Base-by-base conservation (phyloP, 495 filamentous ascomycete species). In the Penicillium dipodomyicola region DNA sequence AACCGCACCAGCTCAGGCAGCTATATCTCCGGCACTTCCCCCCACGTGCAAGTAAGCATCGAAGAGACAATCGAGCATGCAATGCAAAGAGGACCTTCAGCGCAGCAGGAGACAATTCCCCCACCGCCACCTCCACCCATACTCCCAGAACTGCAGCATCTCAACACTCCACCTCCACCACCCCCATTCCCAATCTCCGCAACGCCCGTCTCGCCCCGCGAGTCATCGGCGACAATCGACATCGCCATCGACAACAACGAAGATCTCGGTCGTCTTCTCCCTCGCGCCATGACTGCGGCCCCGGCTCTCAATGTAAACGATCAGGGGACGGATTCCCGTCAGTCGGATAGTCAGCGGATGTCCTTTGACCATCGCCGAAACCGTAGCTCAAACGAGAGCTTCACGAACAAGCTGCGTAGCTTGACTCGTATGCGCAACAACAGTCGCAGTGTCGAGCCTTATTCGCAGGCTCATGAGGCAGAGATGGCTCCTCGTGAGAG, bases 121-220 rank as follows among this genome's bases (percentile, higher is more conserved):
- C 84, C 84, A 1, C 87, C 77, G 29, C 80, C 81, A 59, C 80
- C 65, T 41, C 85, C 87, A 11, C 84, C 85, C 11, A 81, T 96
- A 30, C 77, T 96, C 39, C 85, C 86, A 49, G 88, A 96, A 60
- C 82, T 96, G n/a, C 88, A 91, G 65, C 91, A 96, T 71, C 81
- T 96, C 9, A 84, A 85, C 27, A 76, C 88, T 3, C 86, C 86
- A 1, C 88, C 80, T 37, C 82, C 83, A 49, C 82, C 71, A 50
- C 86, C 80, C 59, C 80, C 72, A 37, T 73, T 69, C 27, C 65
- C 62, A 35, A 57, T 68, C 17, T 49, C 63, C 2, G 57, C 61
- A 19, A 56, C 47, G 23, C 55, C 62, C 27, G 58, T 64, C 22
- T 76, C 77, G 4, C 78, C 77, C 27, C 73, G 72, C 49, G 72